Conservation (phyloP, 352 stramenopile species). For the Phytopythium chamaehyphon region DNA sequence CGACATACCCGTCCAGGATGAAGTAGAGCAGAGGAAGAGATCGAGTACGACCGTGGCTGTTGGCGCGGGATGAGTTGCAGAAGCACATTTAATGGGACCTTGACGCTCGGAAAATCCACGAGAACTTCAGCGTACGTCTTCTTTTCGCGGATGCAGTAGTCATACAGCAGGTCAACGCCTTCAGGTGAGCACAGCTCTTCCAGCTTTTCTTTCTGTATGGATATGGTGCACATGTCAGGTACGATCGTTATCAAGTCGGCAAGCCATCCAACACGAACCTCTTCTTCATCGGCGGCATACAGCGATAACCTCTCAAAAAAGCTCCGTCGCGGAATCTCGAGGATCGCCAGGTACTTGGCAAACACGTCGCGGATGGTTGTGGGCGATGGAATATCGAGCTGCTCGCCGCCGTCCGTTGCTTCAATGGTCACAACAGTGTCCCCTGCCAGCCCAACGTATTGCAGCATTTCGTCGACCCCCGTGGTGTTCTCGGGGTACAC, state of each 20-base stretch:
- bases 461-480: slow-evolving; percentile 64
- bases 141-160: slow-evolving; percentile 92
- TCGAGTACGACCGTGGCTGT: slow-evolving; percentile 90
- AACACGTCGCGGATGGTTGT: slow-evolving; percentile 69
- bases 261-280: slow-evolving; percentile 29
- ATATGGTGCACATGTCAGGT: not conserved
- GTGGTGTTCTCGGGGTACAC: slow-evolving; percentile 78
- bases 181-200: slow-evolving; percentile 84
- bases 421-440: slow-evolving; percentile 44
- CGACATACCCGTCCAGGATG: slow-evolving; percentile 44
- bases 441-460: slow-evolving; percentile 37
- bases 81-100: slow-evolving; percentile 61
- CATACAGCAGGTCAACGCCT: slow-evolving; percentile 89
- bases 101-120: slow-evolving; percentile 79
- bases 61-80: slow-evolving; percentile 84
- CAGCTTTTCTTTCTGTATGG: slow-evolving; percentile 84
- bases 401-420: slow-evolving; percentile 31
- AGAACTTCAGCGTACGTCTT: slow-evolving; percentile 89
- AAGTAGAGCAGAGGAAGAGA: slow-evolving; percentile 76
- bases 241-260: not conserved
- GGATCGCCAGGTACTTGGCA: slow-evolving; percentile 80
- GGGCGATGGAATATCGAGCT: slow-evolving; percentile 48
- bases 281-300: slow-evolving; percentile 75
- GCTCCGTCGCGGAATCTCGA: slow-evolving; percentile 75
- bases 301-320: slow-evolving; percentile 88